A percentile compares a stretch with the other conserved stretches of the same genome.
Conservation (phyloP, 345 rosid species). For the Rhodamnia rubescens region DNA sequence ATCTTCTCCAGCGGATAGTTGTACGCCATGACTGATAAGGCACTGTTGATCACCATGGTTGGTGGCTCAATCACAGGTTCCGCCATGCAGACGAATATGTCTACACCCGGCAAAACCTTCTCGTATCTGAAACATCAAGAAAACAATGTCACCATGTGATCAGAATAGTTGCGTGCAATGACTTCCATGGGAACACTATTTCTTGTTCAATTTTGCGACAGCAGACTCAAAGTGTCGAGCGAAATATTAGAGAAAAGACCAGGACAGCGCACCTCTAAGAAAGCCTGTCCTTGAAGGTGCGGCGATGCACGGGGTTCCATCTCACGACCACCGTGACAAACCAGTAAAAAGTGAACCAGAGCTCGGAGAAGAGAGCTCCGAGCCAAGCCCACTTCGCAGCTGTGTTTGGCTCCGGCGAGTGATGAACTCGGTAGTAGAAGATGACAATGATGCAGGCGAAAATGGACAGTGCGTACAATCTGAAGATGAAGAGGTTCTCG, state of each 20-base stretch:
- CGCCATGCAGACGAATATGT: constrained; percentile 68
- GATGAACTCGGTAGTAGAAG: background rate
- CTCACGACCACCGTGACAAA: constrained; percentile 1
- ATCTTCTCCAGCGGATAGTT: constrained; percentile 53
- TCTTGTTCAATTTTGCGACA: background rate
- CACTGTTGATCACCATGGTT: constrained; percentile 50
- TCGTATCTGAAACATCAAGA: constrained; percentile 5
- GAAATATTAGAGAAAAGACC: background rate
- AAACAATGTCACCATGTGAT: background rate
- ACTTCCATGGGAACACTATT: background rate
- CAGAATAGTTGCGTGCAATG: background rate
- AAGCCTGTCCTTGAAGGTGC: constrained; percentile 17
- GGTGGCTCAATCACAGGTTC: constrained; percentile 74
- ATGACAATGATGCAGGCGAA: background rate
- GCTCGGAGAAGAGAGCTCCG: constrained; percentile 13
- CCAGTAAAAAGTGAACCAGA: constrained; percentile 24
- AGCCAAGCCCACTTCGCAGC: constrained; percentile 13
- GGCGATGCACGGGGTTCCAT: constrained; percentile 9
- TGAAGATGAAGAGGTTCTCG: background rate
- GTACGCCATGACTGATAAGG: constrained; percentile 46
- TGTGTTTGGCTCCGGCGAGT: background rate
- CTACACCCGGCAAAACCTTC: constrained; percentile 38
- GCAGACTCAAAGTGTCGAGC: background rate
- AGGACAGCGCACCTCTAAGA: background rate
- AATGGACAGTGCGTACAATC: background rate